phyloP scores from a whole-genome alignment of 2,329 filamentous ascomycete species.

The Aureobasidium melanogenum region DNA sequence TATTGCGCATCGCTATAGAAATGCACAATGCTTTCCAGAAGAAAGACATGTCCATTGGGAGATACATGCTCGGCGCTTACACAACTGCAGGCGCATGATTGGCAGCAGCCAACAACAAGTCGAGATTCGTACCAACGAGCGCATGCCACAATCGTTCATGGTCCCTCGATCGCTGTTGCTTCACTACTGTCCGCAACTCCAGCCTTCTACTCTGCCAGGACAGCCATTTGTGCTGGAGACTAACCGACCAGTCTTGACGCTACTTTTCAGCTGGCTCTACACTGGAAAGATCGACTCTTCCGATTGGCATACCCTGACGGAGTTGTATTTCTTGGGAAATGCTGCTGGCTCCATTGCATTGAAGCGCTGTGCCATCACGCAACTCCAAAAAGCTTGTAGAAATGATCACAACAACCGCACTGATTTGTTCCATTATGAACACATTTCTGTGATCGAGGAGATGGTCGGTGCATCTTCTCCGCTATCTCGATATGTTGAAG shows the following conservation, averaged over 20 bases:
- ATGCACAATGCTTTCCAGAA: background rate
- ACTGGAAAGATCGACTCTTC: background rate
- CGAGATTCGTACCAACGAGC: background rate
- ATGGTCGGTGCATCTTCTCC: background rate
- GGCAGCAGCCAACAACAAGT: background rate
- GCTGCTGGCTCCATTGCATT: background rate
- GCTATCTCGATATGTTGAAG: background rate
- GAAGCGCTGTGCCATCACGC: background rate
- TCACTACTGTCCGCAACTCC: background rate
- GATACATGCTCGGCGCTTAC: background rate
- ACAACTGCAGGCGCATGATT: background rate
- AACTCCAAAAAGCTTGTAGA: background rate
- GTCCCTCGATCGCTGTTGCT: background rate
- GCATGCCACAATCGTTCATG: background rate
- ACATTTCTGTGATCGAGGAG: background rate
- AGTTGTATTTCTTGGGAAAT: background rate
- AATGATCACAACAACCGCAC: background rate
- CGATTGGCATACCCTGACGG: background rate
- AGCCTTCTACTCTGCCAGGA: background rate
- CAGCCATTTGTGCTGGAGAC: background rate
- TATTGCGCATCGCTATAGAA: background rate
- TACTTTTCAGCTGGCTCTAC: background rate
- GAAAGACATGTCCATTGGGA: background rate
- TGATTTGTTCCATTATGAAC: background rate
- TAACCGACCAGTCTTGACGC: background rate